Percentiles rank a stretch among this genome's conserved stretches.
These are phyloP conservation scores for Scedosporium aurantiacum DNA, from an alignment of 2,329 filamentous ascomycete species.

Conservation along the genomic window DNA sequence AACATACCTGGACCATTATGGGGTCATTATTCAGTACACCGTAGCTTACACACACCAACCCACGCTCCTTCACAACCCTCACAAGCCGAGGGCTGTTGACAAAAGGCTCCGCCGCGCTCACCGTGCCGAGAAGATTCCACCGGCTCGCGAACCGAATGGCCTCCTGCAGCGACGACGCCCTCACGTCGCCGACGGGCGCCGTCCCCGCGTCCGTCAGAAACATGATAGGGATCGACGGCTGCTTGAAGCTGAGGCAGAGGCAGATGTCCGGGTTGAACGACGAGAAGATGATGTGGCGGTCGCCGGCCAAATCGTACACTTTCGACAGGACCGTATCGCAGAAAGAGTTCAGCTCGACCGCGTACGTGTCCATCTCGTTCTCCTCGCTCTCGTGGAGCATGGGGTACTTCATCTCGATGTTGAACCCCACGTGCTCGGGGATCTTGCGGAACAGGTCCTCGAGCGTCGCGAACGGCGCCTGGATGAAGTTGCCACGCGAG, in stretches of 20 bases:
- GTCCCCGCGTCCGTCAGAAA: conserved; percentile 87
- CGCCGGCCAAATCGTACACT: conserved; percentile 74
- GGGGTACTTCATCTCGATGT: conserved; percentile 98
- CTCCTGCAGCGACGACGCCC: conserved; percentile 86
- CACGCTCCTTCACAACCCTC: conserved; percentile 85
- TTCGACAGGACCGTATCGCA: conserved; percentile 85
- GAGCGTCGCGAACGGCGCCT: conserved; percentile 88
- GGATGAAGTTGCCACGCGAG: conserved; percentile 85
- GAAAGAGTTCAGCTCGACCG: conserved; percentile 91
- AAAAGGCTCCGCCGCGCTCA: conserved; percentile 77
- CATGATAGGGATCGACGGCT: conserved; percentile 88
- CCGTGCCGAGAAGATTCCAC: conserved; percentile 90
- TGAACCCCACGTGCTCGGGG: conserved; percentile 78
- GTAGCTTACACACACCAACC: conserved; percentile 90
- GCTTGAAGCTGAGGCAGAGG: conserved; percentile 87
- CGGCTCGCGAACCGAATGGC: conserved; percentile 87
- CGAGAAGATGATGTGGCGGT: conserved; percentile 91
- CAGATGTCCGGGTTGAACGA: conserved; percentile 98
- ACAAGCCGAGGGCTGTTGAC: conserved; percentile 84
- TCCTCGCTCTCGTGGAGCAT: conserved; percentile 95
- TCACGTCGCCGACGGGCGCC: conserved; percentile 72
- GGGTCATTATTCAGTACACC: conserved; percentile 85
- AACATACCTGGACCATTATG: conserved; percentile 67
- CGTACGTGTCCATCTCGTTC: conserved; percentile 93
- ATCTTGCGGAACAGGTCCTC: conserved; percentile 86